A percentile compares a stretch with the other conserved stretches of the same genome.
Evolutionary conservation across 208 protist genomes (phyloP).

Genomic region (Histomonas meleagridis): DNA sequence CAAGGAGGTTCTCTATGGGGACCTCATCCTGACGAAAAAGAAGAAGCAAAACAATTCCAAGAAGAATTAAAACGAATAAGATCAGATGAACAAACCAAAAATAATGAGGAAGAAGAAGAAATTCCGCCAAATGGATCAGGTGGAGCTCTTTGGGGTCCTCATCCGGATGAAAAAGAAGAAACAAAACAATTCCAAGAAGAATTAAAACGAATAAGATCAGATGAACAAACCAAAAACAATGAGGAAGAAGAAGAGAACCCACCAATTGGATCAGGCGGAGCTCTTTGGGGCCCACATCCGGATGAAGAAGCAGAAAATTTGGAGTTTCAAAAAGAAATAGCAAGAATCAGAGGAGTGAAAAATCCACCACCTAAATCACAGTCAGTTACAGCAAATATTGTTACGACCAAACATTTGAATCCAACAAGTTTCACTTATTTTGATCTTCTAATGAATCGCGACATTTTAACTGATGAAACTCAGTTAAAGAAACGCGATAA

Average conservation of each 20-base stretch:
- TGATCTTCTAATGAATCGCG: neutral
- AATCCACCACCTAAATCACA: neutral
- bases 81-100: too few relatives aligned
- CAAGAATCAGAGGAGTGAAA: neutral
- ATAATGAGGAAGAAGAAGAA: too few relatives aligned
- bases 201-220: neutral
- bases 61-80: neutral
- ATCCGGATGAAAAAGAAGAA: neutral
- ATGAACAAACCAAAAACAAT: neutral
- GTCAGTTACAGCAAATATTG: neutral
- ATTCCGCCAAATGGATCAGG: too few relatives aligned
- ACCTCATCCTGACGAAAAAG: neutral
- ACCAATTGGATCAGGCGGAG: neutral
- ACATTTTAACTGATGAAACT: too few relatives aligned
- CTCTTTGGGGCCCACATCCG: neutral
- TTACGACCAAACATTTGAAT: neutral
- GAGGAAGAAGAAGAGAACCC: neutral
- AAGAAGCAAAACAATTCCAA: neutral
- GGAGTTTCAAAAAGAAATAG: neutral
- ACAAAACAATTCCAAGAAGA: neutral
- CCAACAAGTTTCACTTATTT: constrained; percentile 27
- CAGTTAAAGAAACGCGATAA: too few relatives aligned
- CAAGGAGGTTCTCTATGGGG: neutral
- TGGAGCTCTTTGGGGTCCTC: neutral
- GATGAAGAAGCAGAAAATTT: neutral